phyloP scores from a whole-genome alignment of 139 green algal genomes.

The Tetraselmis striata region DNA sequence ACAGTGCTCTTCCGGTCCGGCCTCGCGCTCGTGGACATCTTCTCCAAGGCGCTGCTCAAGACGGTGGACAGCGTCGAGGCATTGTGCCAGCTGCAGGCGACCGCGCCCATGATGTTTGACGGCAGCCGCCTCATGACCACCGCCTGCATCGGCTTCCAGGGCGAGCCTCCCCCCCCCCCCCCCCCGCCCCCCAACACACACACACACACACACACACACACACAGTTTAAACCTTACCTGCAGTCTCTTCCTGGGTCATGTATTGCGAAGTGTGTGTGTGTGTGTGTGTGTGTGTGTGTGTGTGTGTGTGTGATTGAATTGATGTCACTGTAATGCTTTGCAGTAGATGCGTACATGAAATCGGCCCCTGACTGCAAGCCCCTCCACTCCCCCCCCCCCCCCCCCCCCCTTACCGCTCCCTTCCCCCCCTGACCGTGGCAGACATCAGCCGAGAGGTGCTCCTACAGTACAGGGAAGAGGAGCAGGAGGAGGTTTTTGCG shows the following conservation, averaged over 20 bases:
- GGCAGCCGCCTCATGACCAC: conserved; percentile 40
- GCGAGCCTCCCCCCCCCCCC: not conserved
- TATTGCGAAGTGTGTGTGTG: no score
- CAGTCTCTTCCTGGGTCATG: no score
- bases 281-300: no score
- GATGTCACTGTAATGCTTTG: not conserved
- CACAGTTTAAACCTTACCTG: not conserved
- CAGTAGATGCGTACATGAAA: not conserved
- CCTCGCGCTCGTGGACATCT: conserved; percentile 69
- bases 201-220: not conserved
- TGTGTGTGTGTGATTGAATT: not conserved
- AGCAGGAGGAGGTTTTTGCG: not conserved
- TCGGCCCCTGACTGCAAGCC: not conserved
- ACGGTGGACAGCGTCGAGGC: conserved; percentile 38
- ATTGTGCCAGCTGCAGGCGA: conserved; percentile 48
- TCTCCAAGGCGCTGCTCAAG: conserved; percentile 48
- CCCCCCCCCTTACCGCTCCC: no score
- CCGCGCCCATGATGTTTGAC: conserved; percentile 59
- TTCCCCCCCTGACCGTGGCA: no score
- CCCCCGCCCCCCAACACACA: not conserved
- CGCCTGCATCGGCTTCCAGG: conserved; percentile 33
- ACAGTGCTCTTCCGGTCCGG: conserved; percentile 66
- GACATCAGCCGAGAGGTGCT: not conserved
- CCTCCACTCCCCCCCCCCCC: no score
- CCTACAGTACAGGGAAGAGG: not conserved